Evolutionary conservation across 1,284 basidiomycete species (phyloP).

Genomic region (Omphalotus olearius): DNA sequence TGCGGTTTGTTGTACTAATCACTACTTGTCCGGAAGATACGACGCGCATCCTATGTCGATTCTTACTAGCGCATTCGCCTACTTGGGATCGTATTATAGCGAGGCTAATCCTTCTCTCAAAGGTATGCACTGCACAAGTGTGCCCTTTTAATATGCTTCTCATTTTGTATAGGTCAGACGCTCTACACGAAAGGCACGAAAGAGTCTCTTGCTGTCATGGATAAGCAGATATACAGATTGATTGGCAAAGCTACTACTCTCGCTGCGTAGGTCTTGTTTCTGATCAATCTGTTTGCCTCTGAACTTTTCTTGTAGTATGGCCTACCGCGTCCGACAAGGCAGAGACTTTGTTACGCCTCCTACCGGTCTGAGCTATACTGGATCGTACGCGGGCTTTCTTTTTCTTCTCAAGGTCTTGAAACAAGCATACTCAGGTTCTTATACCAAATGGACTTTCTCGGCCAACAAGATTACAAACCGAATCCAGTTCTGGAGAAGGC

Average conservation of each 20-base stretch:
- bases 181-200: constrained; percentile 70
- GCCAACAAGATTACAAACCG: constrained; percentile 68
- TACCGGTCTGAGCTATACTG: constrained; percentile 76
- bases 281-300: constrained; percentile 5
- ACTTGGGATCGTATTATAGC: constrained; percentile 80
- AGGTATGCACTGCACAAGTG: constrained; percentile 33
- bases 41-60: constrained; percentile 90
- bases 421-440: constrained; percentile 52
- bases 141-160: background rate
- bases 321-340: constrained; percentile 85
- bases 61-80: constrained; percentile 79
- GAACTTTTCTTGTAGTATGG: constrained; percentile 52
- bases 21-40: constrained; percentile 46
- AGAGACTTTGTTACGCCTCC: constrained; percentile 85
- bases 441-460: constrained; percentile 83
- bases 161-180: constrained; percentile 56
- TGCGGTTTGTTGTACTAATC: background rate
- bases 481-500: constrained; percentile 83
- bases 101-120: constrained; percentile 63
- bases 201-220: constrained; percentile 71
- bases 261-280: constrained; percentile 57
- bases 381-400: constrained; percentile 50
- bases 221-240: constrained; percentile 85
- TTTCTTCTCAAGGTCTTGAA: too few species aligned
- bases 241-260: constrained; percentile 86